Base-by-base conservation (phyloP, 345 rosid genomes). In the Brassica carinata region DNA sequence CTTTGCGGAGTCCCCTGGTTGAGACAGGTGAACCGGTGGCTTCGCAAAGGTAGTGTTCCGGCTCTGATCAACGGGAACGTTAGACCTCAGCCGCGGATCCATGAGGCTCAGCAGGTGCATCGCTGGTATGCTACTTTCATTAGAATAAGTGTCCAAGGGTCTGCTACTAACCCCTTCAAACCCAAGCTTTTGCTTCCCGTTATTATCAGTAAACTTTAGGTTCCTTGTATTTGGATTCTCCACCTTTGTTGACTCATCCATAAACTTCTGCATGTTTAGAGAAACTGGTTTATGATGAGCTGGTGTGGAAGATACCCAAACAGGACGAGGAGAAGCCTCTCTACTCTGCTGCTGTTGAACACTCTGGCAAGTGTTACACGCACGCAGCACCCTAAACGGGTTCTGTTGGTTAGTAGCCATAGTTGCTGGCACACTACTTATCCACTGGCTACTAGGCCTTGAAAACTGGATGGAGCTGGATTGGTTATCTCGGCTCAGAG, bases 21-120 rank as follows among this genome's bases (percentile, higher is more conserved):
- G 40, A 77, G 57, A 75, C 64, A 69, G 84, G 75, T 86, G 87
- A 73, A 34, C 84, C 58, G 80, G 79, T 65, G 83, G 78, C 64
- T 85, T 85, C 10, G 77, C 69, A 67, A 86, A 78, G 77, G 85
- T 83, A 14, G 84, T 74, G 69, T 81, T 81, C 69, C 40, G 82
- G 77, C 83, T 84, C 70, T 83, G 71, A 79, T 84, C 83, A 67
- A 77, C 51, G 30, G 86, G 88, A 51, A 78, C 77, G 79, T 86
- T 86, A 31, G 98, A 87, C 31, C 64, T 82, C 51, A 84, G 51
- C 79, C 92, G 86, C 23, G 93, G 94, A 86, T 92, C 92, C 97
- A 94, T 89, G 59, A 94, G 97, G 84, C 97, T 92, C 29, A 94
- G 96, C 76, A 94, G 84, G 85, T 92, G 96, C 94, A 94, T 88